Evolutionary conservation across 441 rosid species (phyloP).

Genomic region (Eutrema salsugineum): DNA sequence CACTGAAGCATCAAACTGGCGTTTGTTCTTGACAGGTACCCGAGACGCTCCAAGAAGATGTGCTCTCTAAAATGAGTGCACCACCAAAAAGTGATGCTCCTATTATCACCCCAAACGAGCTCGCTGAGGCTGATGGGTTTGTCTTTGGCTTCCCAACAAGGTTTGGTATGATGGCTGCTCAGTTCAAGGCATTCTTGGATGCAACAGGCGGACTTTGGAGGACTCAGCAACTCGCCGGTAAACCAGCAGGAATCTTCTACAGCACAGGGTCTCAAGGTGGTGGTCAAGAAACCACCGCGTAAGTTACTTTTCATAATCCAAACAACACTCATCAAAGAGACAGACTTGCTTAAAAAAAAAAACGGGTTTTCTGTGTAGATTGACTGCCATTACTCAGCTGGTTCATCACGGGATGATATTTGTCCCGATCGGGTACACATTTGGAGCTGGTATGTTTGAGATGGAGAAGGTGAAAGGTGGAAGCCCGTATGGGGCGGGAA

Average conservation of each 20-base stretch:
- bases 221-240: conserved; percentile 80
- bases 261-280: conserved; percentile 95
- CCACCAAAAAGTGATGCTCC: conserved; percentile 82
- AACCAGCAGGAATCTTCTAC: conserved; percentile 83
- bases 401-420: conserved; percentile 90
- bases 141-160: conserved; percentile 89
- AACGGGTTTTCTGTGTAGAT: neutral
- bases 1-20: neutral
- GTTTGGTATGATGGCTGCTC: conserved; percentile 90
- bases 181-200: conserved; percentile 83
- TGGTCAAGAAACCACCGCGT: conserved; percentile 95
- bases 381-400: conserved; percentile 89
- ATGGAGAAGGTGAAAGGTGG: conserved; percentile 89
- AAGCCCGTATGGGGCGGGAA: conserved; percentile 83
- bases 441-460: conserved; percentile 94
- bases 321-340: neutral
- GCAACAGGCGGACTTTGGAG: conserved; percentile 85
- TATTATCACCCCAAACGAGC: conserved; percentile 56
- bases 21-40: conserved; percentile 50
- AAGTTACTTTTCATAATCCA: conserved; percentile 20
- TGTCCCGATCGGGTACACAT: conserved; percentile 85
- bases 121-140: conserved; percentile 74
- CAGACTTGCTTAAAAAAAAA: neutral
- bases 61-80: conserved; percentile 73
- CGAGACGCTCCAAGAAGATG: conserved; percentile 71